Base-by-base conservation (phyloP, 805 yeast genomes). In the fission yeast (Schizosaccharomyces pombe) region DNA sequence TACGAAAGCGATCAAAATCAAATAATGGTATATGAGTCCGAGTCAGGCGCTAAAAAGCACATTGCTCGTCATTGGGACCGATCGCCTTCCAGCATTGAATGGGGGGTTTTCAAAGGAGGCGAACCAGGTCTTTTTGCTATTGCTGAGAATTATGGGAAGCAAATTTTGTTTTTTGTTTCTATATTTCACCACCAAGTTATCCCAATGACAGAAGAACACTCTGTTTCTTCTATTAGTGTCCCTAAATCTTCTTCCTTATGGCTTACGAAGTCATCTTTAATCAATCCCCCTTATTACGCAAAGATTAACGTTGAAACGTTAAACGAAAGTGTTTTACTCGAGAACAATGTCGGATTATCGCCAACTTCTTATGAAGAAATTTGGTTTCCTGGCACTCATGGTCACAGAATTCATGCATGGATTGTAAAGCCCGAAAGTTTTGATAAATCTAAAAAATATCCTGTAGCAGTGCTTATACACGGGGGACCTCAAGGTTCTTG, bases 401-500 rank as follows among this genome's bases (percentile, higher is more conserved):
- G 56, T 19, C 52, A 54, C 39, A 19, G 26, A 22, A 60, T 60
- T 19, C 62, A 61, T 34, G 63, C 61, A 12, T 61, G 57, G 47
- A 55, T 60, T 22, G 55, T 59, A 16, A 55, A 57, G 16, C 63
- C 63, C 5, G 29, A 54, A 16, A 47, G 55, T 24, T 61, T 59
- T 47, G 56, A 61, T 31, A 40, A 55, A 1, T 47, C 28, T 24
- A 56, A 56, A 53, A 61, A 55, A 43, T 61, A 61, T 40, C 63
- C 63, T 8, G 57, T 61, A 16, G 61, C 62, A 24, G 56, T 61
- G 26, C 53, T 61, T n/a, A 59, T 61, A 33, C 63, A 61, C 54
- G 63, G 63, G n/a, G 63, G 63, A 1, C 63, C 63, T 5, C 62
- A 61, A 53, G 58, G 59, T 5, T 62, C 63, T 14, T 61, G 63